These are phyloP conservation scores for Allium fistulosum DNA, from an alignment of 106 monocot genomes.

Conservation along the genomic window DNA sequence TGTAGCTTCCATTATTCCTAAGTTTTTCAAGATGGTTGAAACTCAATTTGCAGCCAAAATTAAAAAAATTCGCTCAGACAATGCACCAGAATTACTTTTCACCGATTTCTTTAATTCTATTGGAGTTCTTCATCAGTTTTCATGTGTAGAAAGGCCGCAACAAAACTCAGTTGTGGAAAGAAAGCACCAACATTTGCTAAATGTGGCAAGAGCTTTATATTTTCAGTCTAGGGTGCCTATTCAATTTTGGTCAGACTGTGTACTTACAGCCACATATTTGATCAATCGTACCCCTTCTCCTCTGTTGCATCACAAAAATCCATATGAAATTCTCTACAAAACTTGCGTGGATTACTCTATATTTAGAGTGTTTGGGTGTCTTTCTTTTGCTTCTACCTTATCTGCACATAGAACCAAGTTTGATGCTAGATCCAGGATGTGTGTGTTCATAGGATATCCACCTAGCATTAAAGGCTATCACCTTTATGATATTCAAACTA, in stretches of 20 bases:
- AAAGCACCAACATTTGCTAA: neutral
- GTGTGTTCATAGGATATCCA: neutral
- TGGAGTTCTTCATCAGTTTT: neutral
- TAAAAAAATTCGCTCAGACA: neutral
- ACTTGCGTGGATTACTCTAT: neutral
- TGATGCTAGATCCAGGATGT: neutral
- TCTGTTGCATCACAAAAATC: neutral
- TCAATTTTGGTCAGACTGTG: neutral
- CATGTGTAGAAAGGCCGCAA: neutral
- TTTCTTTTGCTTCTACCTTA: neutral
- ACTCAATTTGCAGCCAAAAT: neutral
- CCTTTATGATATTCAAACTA: neutral
- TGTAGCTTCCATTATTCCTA: neutral
- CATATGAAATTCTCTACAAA: neutral
- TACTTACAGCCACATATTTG: neutral
- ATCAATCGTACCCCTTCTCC: neutral
- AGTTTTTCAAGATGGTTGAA: neutral
- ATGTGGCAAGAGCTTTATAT: neutral
- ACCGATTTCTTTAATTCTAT: neutral
- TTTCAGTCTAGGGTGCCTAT: neutral
- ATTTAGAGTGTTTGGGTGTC: neutral
- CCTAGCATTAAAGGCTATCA: neutral
- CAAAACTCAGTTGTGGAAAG: neutral
- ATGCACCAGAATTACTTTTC: neutral
- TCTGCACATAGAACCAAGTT: neutral